Evolutionary conservation across 805 yeast genomes (phyloP), one percentile per base, ranked within the genome.

Genomic region (Myxozyma neglecta): DNA sequence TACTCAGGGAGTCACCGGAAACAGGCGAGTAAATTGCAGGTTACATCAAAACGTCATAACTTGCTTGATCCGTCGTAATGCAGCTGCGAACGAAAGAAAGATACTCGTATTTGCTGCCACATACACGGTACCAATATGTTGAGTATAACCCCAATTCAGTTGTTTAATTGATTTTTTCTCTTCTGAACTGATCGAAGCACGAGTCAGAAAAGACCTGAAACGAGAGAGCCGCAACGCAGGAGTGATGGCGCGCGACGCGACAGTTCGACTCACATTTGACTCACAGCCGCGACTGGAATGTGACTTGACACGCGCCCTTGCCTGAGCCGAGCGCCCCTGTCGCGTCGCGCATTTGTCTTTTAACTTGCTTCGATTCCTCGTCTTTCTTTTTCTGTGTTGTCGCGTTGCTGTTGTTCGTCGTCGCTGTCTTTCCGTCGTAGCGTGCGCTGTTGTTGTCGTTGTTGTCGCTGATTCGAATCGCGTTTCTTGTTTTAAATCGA

Each of bases 231-330:
- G 16, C 42, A 39, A 39, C 16, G 16, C 16, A 39, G 42, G n/a
- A 39, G 16, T 6, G 42, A 39, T 13, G 47, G 18, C 16, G 46
- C 20, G 42, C 42, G 16, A 39, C 16, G 42, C 20, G 46, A n/a
- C 18, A 42, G 20, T 13, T 16, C n/a, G 42, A 39, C 11, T 42
- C 46, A 42, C 46, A 51, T 40, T 24, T 24, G 18, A 24, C 29
- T 51, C 55, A 51, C 55, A 40, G 20, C 16, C 29, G 18, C 34
- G 39, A 24, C 39, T 39, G 55, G 55, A 51, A 51, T 51, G 55
- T 51, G 55, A 40, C 13, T 37, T 24, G 29, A 24, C 46, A 32
- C 55, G 46, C 43, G 42, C 35, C 42, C 46, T 51, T 43, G 49
- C 58, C 47, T 36, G 47, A 11, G 13, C 14, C 24, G n/a, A 10